Base-by-base conservation (phyloP, 2,329 filamentous ascomycete genomes). In the Arthrocladium fulminans region DNA sequence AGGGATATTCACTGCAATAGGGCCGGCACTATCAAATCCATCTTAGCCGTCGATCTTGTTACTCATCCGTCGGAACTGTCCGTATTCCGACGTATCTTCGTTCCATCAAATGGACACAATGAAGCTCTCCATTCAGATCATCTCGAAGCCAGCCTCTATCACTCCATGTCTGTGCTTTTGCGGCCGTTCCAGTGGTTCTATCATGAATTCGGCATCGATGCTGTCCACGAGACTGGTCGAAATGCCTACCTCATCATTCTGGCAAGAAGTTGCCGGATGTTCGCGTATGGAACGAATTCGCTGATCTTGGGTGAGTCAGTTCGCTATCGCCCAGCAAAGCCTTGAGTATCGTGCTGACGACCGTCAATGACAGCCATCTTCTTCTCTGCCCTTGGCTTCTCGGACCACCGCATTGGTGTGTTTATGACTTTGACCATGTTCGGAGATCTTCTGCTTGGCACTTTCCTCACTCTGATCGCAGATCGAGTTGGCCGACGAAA, bases 351-450 rank as follows among this genome's bases (percentile, higher is more conserved):
- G 69, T 13, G 15, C 34, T 39, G 32, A 38, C 29, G 4, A 12
- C 10, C 22, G 10, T 81, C 3, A 71, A 81, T 48, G 69, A 6
- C 81, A 3, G 79, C 77, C 9, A 66, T 73, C 19, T 81, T 76
- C 53, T 69, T 83, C 6, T 67, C 68, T 12, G 67, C 65, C 1
- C 66, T 81, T 1, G 68, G 64, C 7, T 68, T 75, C 35, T 70
- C 75, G 1, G 69, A 78, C 50, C 66, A 71, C 0, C 65, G 65
- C 25, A 76, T 79, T 51, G 80, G 80, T 2, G 63, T 81, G 1
- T 83, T 83, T 64, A 83, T 83, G 79, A 81, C 78, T 0, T 60
- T 82, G 53, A 84, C 80, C 0, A 63, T 83, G 13, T 65, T 71
- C 12, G 80, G 80, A 22, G 80, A 83, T 60, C 71, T 76, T 3